These are phyloP conservation scores for Vicia faba DNA, from an alignment of 306 rosid genomes.

Conservation along the genomic window DNA sequence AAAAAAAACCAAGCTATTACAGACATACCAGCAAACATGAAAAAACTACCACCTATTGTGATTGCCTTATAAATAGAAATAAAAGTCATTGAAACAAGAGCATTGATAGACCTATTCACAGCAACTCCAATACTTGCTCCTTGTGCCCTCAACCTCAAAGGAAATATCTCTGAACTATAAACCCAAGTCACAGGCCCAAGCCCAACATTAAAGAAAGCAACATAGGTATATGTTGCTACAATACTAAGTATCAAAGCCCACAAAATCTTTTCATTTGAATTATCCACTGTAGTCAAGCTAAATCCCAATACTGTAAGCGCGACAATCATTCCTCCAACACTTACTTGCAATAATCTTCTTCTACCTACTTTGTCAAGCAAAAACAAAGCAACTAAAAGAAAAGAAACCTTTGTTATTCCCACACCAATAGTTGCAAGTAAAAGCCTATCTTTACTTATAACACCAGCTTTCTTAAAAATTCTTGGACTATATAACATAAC, in stretches of 20 bases:
- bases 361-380: slow-evolving; percentile 45
- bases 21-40: slow-evolving; percentile 67
- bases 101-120: slow-evolving; percentile 48
- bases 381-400: slow-evolving; percentile 48
- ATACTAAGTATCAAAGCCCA: slow-evolving; percentile 70
- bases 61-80: slow-evolving; percentile 64
- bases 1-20: slow-evolving; percentile 64
- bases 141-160: too few relatives aligned
- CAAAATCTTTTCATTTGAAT: slow-evolving; percentile 22
- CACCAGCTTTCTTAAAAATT: slow-evolving; percentile 74
- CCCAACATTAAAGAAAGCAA: slow-evolving; percentile 68
- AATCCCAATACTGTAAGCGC: slow-evolving; percentile 51
- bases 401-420: slow-evolving; percentile 55
- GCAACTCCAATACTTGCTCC: too few relatives aligned
- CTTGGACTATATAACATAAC: slow-evolving; percentile 77
- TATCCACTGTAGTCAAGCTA: slow-evolving; percentile 56
- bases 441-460: slow-evolving; percentile 54
- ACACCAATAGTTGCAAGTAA: slow-evolving; percentile 69
- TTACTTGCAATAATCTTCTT: slow-evolving; percentile 50
- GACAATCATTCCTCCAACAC: slow-evolving; percentile 55
- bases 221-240: slow-evolving; percentile 44
- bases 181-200: slow-evolving; percentile 53
- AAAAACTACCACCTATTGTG: slow-evolving; percentile 76
- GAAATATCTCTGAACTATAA: too few relatives aligned
- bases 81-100: slow-evolving; percentile 61